Conservation (phyloP, 208 protist genomes). For the Naegleria fowleri region DNA sequence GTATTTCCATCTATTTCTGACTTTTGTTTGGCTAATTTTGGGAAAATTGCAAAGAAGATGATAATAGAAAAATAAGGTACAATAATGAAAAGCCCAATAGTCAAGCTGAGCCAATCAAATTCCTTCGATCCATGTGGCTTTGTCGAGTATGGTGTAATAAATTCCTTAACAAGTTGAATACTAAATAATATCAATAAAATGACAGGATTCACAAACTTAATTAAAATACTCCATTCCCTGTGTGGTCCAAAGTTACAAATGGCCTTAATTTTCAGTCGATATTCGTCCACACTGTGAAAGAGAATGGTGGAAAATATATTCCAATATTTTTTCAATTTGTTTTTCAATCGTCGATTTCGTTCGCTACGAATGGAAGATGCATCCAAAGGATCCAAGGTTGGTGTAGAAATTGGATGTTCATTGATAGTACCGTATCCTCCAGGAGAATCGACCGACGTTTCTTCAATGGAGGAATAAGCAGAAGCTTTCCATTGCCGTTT, state of each 20-base stretch:
- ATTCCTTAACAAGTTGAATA: not conserved
- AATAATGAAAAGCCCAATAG: not conserved
- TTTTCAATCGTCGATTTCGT: not conserved
- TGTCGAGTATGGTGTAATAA: not conserved
- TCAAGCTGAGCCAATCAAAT: not conserved
- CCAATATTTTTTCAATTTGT: not conserved
- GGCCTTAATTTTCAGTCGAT: not conserved
- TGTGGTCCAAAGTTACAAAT: not conserved
- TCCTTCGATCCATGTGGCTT: not conserved
- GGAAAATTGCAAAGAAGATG: not conserved
- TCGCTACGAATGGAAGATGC: not conserved
- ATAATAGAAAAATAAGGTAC: not conserved
- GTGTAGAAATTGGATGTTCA: not conserved
- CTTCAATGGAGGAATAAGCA: not conserved
- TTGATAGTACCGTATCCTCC: not conserved
- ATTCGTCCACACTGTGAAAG: not conserved
- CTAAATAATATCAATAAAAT: not conserved
- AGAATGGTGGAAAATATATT: not conserved
- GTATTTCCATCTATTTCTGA: not conserved
- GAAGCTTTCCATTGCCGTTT: too few species aligned
- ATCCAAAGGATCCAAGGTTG: not conserved
- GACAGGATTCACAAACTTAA: not conserved
- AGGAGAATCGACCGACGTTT: not conserved
- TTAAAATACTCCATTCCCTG: not conserved
- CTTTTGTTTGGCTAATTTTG: not conserved